phyloP scores from a whole-genome alignment of 139 green algal species.

The Coelastrella sp. region DNA sequence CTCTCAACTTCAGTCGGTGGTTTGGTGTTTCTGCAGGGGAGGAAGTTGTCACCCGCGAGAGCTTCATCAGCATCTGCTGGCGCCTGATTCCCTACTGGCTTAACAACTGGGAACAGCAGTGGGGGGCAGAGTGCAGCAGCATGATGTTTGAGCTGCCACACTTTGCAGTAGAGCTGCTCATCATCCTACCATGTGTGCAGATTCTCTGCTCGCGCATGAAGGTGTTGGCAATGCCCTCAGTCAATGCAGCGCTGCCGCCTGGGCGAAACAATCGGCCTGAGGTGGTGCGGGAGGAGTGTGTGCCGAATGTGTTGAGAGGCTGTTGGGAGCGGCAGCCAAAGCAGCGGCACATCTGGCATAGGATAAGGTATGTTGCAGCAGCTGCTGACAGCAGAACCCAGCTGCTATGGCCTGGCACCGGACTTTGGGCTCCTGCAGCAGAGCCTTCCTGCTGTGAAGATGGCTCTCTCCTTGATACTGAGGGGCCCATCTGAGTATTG shows the following conservation, averaged over 20 bases:
- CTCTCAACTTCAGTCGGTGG: too few relatives aligned
- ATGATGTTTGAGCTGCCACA: slow-evolving; percentile 91
- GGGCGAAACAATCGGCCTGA: background rate
- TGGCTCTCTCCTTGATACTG: too few relatives aligned
- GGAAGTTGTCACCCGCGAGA: slow-evolving; percentile 84
- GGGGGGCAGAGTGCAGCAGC: slow-evolving; percentile 69
- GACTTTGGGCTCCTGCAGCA: too few relatives aligned
- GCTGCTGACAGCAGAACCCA: background rate
- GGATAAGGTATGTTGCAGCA: slow-evolving; percentile 61
- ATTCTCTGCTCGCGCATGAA: slow-evolving; percentile 82
- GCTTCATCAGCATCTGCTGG: slow-evolving; percentile 87
- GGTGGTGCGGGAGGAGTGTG: slow-evolving; percentile 58
- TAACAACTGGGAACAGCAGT: slow-evolving; percentile 90
- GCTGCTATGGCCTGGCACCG: too few relatives aligned
- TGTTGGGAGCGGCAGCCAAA: slow-evolving; percentile 68
- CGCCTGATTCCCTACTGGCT: slow-evolving; percentile 92
- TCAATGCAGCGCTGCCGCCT: slow-evolving; percentile 53
- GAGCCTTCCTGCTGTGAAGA: too few relatives aligned
- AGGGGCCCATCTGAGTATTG: too few relatives aligned
- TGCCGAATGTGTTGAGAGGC: slow-evolving; percentile 81
- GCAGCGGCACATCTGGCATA: slow-evolving; percentile 65
- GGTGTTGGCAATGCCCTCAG: slow-evolving; percentile 74
- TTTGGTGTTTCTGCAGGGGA: slow-evolving; percentile 67
- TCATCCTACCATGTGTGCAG: slow-evolving; percentile 85
- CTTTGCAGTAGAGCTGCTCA: slow-evolving; percentile 90